Evolutionary conservation across 129 eudicot species (phyloP).

Genomic region (Kitagawia praeruptora): DNA sequence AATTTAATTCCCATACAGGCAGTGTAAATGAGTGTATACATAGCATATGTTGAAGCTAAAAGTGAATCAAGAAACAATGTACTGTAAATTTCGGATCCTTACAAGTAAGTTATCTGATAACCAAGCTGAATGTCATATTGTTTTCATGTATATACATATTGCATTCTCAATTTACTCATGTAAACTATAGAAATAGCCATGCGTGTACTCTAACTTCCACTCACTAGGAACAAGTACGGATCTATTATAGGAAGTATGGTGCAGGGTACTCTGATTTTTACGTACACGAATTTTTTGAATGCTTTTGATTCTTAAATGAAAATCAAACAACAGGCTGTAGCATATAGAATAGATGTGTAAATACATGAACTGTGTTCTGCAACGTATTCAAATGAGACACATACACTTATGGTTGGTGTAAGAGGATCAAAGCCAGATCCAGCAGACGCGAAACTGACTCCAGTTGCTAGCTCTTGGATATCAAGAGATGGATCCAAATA

Average conservation of each 20-base stretch:
- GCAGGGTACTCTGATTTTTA: not conserved
- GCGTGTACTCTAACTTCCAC: not conserved
- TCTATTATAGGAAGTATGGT: not conserved
- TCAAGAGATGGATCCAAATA: constrained; percentile 34
- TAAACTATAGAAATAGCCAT: not conserved
- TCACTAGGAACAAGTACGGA: not conserved
- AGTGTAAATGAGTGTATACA: not conserved
- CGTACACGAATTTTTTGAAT: too few relatives aligned
- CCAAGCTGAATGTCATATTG: not conserved
- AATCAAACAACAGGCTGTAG: not conserved
- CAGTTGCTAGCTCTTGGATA: constrained; percentile 40
- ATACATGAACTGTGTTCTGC: not conserved
- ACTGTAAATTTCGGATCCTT: not conserved
- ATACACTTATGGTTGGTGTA: constrained; percentile 34
- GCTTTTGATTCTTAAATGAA: not conserved
- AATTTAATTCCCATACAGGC: not conserved
- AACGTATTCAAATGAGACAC: constrained; percentile 23
- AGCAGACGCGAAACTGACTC: constrained; percentile 74
- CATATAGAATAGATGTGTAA: too few relatives aligned
- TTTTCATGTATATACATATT: not conserved
- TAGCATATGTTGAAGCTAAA: not conserved
- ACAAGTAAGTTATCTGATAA: not conserved
- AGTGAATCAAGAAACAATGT: not conserved
- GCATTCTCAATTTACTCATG: not conserved
- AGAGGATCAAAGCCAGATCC: constrained; percentile 59